Percentiles rank a stretch among this genome's conserved stretches.
Evolutionary conservation across 345 rosid species (phyloP).

Genomic region (Eucalyptus pumila): DNA sequence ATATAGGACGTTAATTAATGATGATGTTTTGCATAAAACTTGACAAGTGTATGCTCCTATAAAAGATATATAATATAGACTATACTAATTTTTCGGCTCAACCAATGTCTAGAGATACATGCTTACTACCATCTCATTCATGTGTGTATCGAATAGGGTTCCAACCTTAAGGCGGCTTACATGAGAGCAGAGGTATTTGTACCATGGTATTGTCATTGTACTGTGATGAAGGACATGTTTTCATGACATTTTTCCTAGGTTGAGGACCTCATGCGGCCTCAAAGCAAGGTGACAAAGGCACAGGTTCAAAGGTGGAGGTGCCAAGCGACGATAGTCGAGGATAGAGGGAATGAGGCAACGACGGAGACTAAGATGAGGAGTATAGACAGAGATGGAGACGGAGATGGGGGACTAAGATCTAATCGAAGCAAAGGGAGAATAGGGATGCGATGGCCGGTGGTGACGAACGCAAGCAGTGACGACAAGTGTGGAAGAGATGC

Average conservation of each 20-base stretch:
- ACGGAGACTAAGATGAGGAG: not conserved
- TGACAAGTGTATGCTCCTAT: not conserved
- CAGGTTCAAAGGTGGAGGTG: not conserved
- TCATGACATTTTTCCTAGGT: not conserved
- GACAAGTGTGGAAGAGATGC: not conserved
- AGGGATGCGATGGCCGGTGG: not conserved
- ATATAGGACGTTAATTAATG: not conserved
- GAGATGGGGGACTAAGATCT: not conserved
- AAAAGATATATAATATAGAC: not conserved
- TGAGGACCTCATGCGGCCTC: not conserved
- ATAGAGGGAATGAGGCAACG: not conserved
- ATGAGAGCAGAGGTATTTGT: not conserved
- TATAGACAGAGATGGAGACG: not conserved
- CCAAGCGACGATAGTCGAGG: not conserved
- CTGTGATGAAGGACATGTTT: not conserved
- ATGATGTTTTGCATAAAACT: not conserved
- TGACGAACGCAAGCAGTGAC: not conserved
- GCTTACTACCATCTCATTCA: not conserved
- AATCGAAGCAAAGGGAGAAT: not conserved
- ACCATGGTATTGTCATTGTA: not conserved
- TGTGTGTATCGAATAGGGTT: not conserved
- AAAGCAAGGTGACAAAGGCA: not conserved
- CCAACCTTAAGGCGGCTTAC: not conserved
- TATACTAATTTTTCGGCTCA: not conserved
- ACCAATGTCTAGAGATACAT: not conserved